Evolutionary conservation across 2,329 filamentous ascomycete species (phyloP), one percentile per base, ranked within the genome.

Genomic region (Diaporthe eres): DNA sequence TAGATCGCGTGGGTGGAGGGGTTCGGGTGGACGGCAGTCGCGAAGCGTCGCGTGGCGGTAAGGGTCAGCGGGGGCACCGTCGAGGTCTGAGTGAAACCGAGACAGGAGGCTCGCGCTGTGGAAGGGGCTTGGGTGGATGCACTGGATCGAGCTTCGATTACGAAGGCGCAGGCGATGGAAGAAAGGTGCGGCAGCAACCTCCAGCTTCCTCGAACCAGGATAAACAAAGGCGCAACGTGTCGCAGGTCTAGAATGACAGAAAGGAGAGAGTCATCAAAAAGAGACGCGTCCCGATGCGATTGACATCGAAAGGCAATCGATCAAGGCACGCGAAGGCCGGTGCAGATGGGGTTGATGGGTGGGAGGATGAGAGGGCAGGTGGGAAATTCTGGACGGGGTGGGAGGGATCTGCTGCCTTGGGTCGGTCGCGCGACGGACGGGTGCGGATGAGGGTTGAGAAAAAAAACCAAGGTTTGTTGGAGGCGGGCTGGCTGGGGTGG

Each of bases 1-100:
- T 93, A 80, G 34, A 96, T 96, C 79, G 95, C 92, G 77, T 93
- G 93, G 1, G 94, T 94, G 22, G 92, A 94, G 4, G 94, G 94
- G 58, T 31, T 57, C 39, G 49, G 28, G 19, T 63, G 44, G 53
- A 31, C 28, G 28, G 68, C 57, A 22, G 58, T 75, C 75, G 72
- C 75, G 73, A 63, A 31, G 57, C 25, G 58, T 74, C 75, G 74
- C 76, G 76, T 58, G 51, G 53, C 15, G 31, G 63, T 42, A 51
- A 31, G 25, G 22, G 34, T 47, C 42, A 31, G 60, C 61, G 73
- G 67, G 73, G 47, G 53, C 42, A 63, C 57, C 22, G 61, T 57
- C 42, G 60, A 58, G 37, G 61, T 73, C 73, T 55, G 58, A 47
- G 34, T 49, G 42, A 49, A 34, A 72, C 60, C 67, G 37, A 57